Evolutionary conservation across 106 monocot genomes (phyloP), one percentile per base, ranked within the genome.

Genomic region (Hemerocallis citrina): DNA sequence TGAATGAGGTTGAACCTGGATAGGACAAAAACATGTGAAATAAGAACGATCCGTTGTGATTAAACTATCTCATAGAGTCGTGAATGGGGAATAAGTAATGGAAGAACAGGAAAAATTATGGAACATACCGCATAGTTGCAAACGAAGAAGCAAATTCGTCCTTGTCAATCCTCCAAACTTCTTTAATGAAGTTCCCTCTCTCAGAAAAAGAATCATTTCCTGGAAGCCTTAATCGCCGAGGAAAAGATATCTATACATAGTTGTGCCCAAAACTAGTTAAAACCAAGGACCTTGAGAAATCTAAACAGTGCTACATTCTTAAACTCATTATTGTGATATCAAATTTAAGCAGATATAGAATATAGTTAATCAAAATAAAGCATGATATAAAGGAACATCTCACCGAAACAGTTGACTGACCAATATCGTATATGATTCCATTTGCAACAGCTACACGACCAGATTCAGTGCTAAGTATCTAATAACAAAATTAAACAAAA

Each of bases 161-260:
- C 61, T 98, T 98, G 58, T 85, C 77, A 64, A 98, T 82, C 51
- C 91, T 76, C 96, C 96, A 98, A 14, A 81, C 65, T 78, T 77
- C 78, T 22, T 41, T 61, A 36, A 27, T 23, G 24, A 98, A 74
- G 55, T 68, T 34, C 33, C n/a, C 57, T 58, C 56, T 68, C 57
- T 74, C 73, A 57, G 45, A 63, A 33, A 70, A 75, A 42, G 41
- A 12, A 62, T 68, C 65, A 59, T 66, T 57, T 7, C 84, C 81
- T 8, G 91, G 96, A 72, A 98, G 73, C 64, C 84, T 84, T 59
- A 98, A 35, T 22, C 64, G 76, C 11, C 88, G 77, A 41, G 77
- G 36, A 67, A 91, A 68, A 28, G 91, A 84, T 25, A 98, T 68
- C 91, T 98, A 57, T 57, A 36, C 24, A 57, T 36, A 2, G 12